Evolutionary conservation across 2,329 filamentous ascomycete genomes (phyloP).

Genomic region (Scytalidium sp.): DNA sequence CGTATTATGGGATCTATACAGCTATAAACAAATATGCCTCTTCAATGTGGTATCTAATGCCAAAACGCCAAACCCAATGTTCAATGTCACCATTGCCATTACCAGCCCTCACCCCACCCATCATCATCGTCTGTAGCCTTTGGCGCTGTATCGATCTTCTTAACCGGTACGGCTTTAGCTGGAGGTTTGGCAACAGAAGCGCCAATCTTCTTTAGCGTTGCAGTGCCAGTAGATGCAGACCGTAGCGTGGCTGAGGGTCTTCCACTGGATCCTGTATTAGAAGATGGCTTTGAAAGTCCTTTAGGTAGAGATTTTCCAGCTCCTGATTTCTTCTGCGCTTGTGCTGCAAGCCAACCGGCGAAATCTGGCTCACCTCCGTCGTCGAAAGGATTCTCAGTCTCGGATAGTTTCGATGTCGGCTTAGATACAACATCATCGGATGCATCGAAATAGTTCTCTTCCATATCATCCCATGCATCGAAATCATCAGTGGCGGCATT

Average conservation of each 20-base stretch:
- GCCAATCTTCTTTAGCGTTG: conserved; percentile 24
- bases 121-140: conserved; percentile 55
- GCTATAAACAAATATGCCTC: background rate
- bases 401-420: conserved; percentile 28
- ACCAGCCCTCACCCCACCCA: conserved; percentile 67
- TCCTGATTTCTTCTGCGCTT: conserved; percentile 65
- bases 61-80: background rate
- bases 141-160: conserved; percentile 69
- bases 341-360: conserved; percentile 88
- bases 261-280: conserved; percentile 7
- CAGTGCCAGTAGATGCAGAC: conserved; percentile 31
- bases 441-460: conserved; percentile 47
- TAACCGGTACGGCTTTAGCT: conserved; percentile 43
- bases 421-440: conserved; percentile 15
- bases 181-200: conserved; percentile 28
- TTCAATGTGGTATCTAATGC: background rate
- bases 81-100: background rate
- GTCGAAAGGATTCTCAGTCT: conserved; percentile 58
- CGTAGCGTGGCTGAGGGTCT: conserved; percentile 32
- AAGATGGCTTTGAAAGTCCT: conserved; percentile 65
- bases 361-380: conserved; percentile 92
- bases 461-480: conserved; percentile 69
- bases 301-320: conserved; percentile 71
- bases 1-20: no score
- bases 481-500: conserved; percentile 60